A percentile compares a stretch with the other conserved stretches of the same genome.
phyloP scores from a whole-genome alignment of 1,284 basidiomycete genomes.

The Moniliophthora roreri region DNA sequence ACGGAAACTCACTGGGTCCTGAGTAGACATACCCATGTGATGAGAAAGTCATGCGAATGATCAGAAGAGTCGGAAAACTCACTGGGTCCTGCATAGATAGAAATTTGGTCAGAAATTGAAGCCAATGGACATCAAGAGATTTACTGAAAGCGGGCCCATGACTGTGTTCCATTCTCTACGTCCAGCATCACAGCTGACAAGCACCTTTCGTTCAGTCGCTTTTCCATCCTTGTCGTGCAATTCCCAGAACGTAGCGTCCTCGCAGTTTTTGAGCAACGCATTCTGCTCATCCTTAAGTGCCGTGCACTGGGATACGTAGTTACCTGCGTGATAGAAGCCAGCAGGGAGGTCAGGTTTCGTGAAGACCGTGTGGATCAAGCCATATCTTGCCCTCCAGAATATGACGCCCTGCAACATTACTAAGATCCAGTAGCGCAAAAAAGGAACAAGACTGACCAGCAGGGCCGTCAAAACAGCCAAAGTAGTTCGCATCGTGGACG shows the following conservation, averaged over 20 bases:
- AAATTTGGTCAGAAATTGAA: no score
- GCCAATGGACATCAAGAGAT: no score
- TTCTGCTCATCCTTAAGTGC: conserved; percentile 33
- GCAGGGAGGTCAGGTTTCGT: conserved; percentile 40
- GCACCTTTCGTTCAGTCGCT: conserved; percentile 39
- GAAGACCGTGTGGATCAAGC: conserved; percentile 40
- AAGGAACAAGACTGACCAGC: conserved; percentile 5
- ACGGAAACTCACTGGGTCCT: conserved; percentile 31
- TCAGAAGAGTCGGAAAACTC: no score
- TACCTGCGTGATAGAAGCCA: conserved; percentile 48
- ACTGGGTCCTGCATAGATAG: conserved; percentile 44
- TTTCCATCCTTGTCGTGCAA: conserved; percentile 32
- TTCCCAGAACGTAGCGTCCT: conserved; percentile 66
- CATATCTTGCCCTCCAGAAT: conserved; percentile 41
- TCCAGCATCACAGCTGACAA: conserved; percentile 55
- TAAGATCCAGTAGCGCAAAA: neutral
- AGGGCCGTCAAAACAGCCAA: neutral
- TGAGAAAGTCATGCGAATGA: no score
- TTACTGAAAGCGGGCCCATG: no score
- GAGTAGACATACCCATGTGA: no score
- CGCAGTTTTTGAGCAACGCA: conserved; percentile 51
- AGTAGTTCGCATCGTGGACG: conserved; percentile 6
- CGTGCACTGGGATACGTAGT: conserved; percentile 43
- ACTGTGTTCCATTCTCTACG: conserved; percentile 64
- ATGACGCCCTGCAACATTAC: conserved; percentile 31